Evolutionary conservation across 345 rosid species (phyloP).

Genomic region (Kandelia obovata): DNA sequence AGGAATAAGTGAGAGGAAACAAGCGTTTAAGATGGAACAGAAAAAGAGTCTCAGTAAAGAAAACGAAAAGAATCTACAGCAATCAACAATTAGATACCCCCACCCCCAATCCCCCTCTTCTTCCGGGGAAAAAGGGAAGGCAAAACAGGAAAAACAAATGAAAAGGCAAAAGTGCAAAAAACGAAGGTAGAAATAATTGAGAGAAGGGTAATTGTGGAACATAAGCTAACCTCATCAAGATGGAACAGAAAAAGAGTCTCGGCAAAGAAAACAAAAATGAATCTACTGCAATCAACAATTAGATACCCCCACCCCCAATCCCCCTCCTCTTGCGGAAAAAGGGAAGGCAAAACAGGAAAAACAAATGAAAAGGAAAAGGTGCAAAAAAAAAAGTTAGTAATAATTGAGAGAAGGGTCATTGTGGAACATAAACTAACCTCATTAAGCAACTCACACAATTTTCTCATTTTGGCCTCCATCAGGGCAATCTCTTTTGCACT

Average conservation of each 20-base stretch:
- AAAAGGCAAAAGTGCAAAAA: neutral
- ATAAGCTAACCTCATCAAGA: constrained; percentile 61
- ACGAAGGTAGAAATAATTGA: neutral
- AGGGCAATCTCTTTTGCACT: constrained; percentile 62
- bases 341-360: too few relatives aligned
- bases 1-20: neutral
- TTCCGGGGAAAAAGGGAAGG: too few relatives aligned
- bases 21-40: neutral
- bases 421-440: constrained; percentile 50
- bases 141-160: too few relatives aligned
- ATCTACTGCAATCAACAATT: too few relatives aligned
- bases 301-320: too few relatives aligned
- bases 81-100: too few relatives aligned
- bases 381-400: neutral
- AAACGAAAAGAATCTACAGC: too few relatives aligned
- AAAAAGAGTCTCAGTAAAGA: neutral
- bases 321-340: too few relatives aligned
- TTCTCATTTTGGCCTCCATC: constrained; percentile 67
- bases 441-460: constrained; percentile 61
- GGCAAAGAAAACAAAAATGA: too few relatives aligned
- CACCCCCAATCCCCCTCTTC: too few relatives aligned
- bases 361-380: neutral
- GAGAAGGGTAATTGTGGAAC: neutral
- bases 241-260: neutral
- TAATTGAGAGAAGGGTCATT: neutral